Evolutionary conservation across 1,284 basidiomycete genomes (phyloP), one percentile per base, ranked within the genome.

Genomic region (Cutaneotrichosporon sp.): DNA sequence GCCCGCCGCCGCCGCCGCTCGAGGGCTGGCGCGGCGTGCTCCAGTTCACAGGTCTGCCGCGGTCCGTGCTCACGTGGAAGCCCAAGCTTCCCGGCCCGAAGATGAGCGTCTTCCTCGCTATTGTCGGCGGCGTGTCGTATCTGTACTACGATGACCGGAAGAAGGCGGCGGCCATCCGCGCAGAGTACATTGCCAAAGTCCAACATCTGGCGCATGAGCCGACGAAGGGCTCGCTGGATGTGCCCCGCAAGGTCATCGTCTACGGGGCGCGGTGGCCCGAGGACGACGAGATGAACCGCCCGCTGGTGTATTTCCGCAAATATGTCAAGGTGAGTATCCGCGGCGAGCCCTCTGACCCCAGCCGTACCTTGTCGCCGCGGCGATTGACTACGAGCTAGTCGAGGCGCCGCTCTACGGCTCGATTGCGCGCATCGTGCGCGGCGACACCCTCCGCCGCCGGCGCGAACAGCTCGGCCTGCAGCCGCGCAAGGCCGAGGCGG

Each of bases 331-430:
- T 94, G 64, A 65, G 78, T 67, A 46, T 55, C 49, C 22, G 22
- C 22, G 10, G 38, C 35, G 29, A 31, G 17, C 34, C 14, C 29
- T 9, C 50, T 56, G 14, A 52, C 42, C 5, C 11, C 61, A 97
- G 92, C 94, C 94, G 5, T 84, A 96, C 58, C 80, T 98, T 12
- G 88, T 93, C 27, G 91, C 94, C 9, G 91, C 92, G 5, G 94
- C 90, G 0, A 79, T 97, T 34, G 94, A 98, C 79, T 97, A 88
- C 74, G 85, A 88, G 45, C 82, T 91, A 68, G 76, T 90, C 50
- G 81, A 82, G 35, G 88, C 90, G 24, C 89, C 87, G 62, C 80
- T 86, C 55, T 85, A 90, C 61, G 92, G 94, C 6, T 90, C 91
- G 54, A 80, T 97, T 31, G 83, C 72, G 17, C 69, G 74, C 22